Conservation (phyloP, 2,329 filamentous ascomycete genomes). For the Alternaria atra region DNA sequence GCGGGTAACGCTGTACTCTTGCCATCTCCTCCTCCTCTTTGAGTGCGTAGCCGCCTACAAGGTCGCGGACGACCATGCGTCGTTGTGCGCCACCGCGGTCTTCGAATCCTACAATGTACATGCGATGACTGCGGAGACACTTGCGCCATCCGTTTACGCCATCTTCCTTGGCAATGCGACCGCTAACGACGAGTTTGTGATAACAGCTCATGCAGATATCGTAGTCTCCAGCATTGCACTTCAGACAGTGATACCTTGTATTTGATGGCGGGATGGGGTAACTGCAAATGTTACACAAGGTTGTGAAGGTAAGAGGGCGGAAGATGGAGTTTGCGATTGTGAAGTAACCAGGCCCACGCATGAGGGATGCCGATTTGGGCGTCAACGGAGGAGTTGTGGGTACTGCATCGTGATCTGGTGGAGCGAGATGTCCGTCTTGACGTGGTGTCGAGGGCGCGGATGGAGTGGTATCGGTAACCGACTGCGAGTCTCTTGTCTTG, state of each 20-base stretch:
- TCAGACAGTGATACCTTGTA: constrained; percentile 80
- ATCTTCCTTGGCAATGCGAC: constrained; percentile 76
- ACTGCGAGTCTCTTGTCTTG: constrained; percentile 46
- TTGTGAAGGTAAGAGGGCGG: constrained; percentile 74
- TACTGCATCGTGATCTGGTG: constrained; percentile 36
- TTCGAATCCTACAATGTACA: constrained; percentile 81
- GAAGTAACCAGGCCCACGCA: constrained; percentile 43
- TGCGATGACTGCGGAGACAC: constrained; percentile 82
- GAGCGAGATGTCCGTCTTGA: constrained; percentile 33
- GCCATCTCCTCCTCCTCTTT: constrained; percentile 62
- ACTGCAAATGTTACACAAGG: constrained; percentile 80
- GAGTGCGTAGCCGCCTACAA: constrained; percentile 79
- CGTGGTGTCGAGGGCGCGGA: constrained; percentile 28
- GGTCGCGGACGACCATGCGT: constrained; percentile 72
- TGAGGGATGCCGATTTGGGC: constrained; percentile 56
- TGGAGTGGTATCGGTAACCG: constrained; percentile 13
- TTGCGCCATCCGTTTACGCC: constrained; percentile 83
- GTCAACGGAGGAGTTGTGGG: constrained; percentile 50
- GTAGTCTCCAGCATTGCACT: constrained; percentile 82
- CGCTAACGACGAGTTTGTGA: constrained; percentile 67
- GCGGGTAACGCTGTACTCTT: constrained; percentile 65
- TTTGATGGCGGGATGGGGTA: constrained; percentile 74
- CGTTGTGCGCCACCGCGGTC: constrained; percentile 72
- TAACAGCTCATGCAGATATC: constrained; percentile 87
- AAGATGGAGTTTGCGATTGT: constrained; percentile 58